Evolutionary conservation across 768 basidiomycete species (phyloP), one percentile per base, ranked within the genome.

Genomic region (Calocera viscosa): DNA sequence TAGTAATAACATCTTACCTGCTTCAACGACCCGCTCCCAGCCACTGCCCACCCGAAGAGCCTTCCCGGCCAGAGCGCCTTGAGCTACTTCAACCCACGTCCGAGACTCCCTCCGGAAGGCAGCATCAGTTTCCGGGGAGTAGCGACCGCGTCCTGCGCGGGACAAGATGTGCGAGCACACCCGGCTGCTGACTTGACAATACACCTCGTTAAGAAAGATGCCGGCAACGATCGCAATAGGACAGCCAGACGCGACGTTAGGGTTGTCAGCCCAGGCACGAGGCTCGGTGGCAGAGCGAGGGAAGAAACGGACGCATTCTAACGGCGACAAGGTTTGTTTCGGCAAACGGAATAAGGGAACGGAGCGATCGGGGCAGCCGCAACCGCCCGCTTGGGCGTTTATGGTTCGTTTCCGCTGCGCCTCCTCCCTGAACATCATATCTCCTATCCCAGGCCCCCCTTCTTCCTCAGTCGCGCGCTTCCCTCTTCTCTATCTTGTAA

Each of bases 61-160:
- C 76, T 74, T 12, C 77, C 81, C 49, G 75, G 77, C 73, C 40
- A 92, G 76, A 1, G 85, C 87, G 26, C 78, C 76, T 30, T 84
- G 82, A 67, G 86, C 89, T 7, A 89, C 87, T 76, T 91, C 88
- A 3, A 87, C 81, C 93, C 94, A 93, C 63, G 91, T 80, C 72
- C 86, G 82, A 78, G 84, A 85, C 75, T 98, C 94, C 0, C 83
- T 82, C 26, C 78, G 78, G 24, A 95, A 80, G 24, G 78, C 77
- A 67, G 79, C 81, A 2, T 87, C 90, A 66, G 91, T 87, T 8
- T 74, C 72, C 1, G 81, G 74, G 33, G 82, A 79, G 66, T 94
- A 79, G 65, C 80, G 79, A 7, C 77, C 82, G 68, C 83, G 83
- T 0, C 90, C 87, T 41, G 91, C 85, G 16, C 93, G 88, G 70